Percentiles rank a stretch among this genome's conserved stretches.
phyloP scores from a whole-genome alignment of 2,329 filamentous ascomycete species.

The Chaetomiaceae sp. region DNA sequence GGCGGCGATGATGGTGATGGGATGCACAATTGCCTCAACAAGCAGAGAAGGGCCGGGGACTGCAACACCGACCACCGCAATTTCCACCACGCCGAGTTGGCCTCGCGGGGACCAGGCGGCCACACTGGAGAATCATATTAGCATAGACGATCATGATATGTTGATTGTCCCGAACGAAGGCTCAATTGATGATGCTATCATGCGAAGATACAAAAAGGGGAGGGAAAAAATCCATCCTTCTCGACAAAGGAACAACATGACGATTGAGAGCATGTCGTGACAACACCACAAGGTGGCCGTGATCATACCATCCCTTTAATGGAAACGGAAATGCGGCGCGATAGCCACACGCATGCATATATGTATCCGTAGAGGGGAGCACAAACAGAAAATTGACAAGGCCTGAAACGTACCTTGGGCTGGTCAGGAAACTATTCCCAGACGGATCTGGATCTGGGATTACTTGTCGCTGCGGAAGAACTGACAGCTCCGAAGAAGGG shows the following conservation, averaged over 20 bases:
- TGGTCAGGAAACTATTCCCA: constrained; percentile 25
- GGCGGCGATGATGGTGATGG: too few species aligned
- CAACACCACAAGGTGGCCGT: neutral
- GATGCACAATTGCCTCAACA: too few species aligned
- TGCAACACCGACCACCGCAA: too few species aligned
- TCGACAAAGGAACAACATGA: neutral
- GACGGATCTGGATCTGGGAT: constrained; percentile 23
- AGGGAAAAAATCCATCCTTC: neutral
- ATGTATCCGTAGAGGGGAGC: too few species aligned
- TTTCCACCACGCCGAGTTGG: too few species aligned
- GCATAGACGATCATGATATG: neutral
- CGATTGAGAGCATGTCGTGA: neutral
- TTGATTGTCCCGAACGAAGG: too few species aligned
- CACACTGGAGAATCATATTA: neutral
- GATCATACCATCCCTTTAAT: neutral
- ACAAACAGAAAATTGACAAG: constrained; percentile 2
- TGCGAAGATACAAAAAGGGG: neutral
- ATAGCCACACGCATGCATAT: neutral
- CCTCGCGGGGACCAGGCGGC: too few species aligned
- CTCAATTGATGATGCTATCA: constrained; percentile 1
- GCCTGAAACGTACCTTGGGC: constrained; percentile 25
- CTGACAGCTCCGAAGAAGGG: constrained; percentile 27
- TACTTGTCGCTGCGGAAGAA: constrained; percentile 29
- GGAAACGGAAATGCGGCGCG: neutral
- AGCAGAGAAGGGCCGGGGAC: too few species aligned